Evolutionary conservation across 148 eudicot species (phyloP).

Genomic region (Fagopyrum homotropicum): DNA sequence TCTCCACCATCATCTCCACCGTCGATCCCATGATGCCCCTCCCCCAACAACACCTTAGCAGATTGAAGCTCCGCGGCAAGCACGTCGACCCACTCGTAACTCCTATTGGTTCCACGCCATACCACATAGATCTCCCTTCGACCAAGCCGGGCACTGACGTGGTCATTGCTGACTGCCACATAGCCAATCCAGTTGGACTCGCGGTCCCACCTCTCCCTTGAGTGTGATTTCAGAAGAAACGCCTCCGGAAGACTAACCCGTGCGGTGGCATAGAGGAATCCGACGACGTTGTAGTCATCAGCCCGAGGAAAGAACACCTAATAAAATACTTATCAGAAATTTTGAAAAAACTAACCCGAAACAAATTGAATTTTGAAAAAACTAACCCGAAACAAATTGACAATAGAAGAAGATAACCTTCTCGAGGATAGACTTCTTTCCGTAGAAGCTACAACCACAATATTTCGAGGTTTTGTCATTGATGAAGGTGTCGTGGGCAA

Average conservation of each 20-base stretch:
- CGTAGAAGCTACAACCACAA: slow-evolving; percentile 37
- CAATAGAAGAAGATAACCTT: background rate
- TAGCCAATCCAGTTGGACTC: slow-evolving; percentile 84
- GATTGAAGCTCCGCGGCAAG: slow-evolving; percentile 43
- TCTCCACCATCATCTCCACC: no score
- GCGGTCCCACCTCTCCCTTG: slow-evolving; percentile 61
- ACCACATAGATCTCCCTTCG: slow-evolving; percentile 59
- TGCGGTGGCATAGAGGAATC: slow-evolving; percentile 64
- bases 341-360: no score
- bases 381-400: no score
- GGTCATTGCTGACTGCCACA: slow-evolving; percentile 45
- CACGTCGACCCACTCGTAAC: slow-evolving; percentile 64
- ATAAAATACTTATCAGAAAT: no score
- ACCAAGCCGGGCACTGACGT: slow-evolving; percentile 26
- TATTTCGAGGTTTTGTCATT: slow-evolving; percentile 32
- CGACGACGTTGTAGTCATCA: slow-evolving; percentile 28
- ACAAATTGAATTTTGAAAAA: no score
- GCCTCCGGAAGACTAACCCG: slow-evolving; percentile 38
- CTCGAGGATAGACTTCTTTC: slow-evolving; percentile 17
- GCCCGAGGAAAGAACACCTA: slow-evolving; percentile 25
- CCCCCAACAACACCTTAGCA: slow-evolving; percentile 19
- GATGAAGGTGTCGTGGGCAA: slow-evolving; percentile 65
- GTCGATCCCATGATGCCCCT: background rate
- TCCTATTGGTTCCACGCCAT: slow-evolving; percentile 59
- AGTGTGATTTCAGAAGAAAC: slow-evolving; percentile 43